Base-by-base conservation (phyloP, 2,329 filamentous ascomycete genomes). In the Lasiodiplodia citricola region DNA sequence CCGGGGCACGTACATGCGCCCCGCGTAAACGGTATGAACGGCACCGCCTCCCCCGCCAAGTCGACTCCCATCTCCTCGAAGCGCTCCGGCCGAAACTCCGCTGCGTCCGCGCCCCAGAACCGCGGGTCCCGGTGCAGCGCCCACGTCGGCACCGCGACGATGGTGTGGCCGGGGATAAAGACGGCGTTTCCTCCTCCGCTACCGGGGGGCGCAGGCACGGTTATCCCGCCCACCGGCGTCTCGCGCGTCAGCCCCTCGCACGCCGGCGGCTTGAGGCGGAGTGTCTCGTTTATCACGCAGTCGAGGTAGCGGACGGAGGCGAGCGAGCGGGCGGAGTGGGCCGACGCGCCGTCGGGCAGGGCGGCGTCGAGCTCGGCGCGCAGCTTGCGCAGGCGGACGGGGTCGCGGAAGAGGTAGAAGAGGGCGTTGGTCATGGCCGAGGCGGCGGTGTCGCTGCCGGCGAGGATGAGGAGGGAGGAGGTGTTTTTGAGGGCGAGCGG, bases 191-290 rank as follows among this genome's bases (percentile, higher is more conserved):
- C 25, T 7, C 3, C 4, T 6, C 50, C 6, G 2, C n/a, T 4
- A n/a, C 21, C 25, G 25, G 25, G 25, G 25, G 25, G 25, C 25
- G 25, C 25, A 3, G 25, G 56, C 21, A 82, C 73, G 18, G 70
- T 70, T 31, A 82, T 72, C 18, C 81, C 81, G 64, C 78, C 73
- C 21, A 77, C 58, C 7, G 81, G 81, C 1, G 81, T 82, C 13
- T 77, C 58, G 57, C 54, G 54, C 4, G 74, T 73, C n/a, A 81
- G 50, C 0, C 76, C 79, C 4, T 74, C 76, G 1, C 80, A 79
- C 1, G 82, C 77, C 0, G 81, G 75, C 3, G 82, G 80, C 60
- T 82, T 75, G 2, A 84, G 73, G 23, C 82, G 78, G 1, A 83
- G 72, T 0, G 80, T 74, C 69, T 84, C 82, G 66, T 83, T 79